Evolutionary conservation across 2,329 filamentous ascomycete genomes (phyloP), one percentile per base, ranked within the genome.

Genomic region (Lachnellula occidentalis): DNA sequence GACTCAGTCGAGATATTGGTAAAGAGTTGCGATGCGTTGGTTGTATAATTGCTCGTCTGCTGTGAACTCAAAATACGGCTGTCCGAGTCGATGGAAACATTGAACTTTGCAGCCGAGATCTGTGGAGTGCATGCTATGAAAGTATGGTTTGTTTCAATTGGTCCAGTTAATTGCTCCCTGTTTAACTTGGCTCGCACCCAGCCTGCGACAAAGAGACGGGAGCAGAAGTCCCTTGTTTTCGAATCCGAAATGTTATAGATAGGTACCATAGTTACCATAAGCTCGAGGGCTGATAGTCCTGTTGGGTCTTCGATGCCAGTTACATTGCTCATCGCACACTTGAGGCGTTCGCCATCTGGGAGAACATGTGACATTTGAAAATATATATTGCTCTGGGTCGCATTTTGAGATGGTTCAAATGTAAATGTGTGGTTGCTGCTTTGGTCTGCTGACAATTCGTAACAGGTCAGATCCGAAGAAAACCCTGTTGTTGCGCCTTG

Each of bases 61-160:
- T 48, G 53, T 31, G 60, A 58, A 3, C 34, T n/a, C 8, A 67
- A 21, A 34, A 75, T 55, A 6, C 62, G 64, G 1, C 72, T 72
- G 2, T 43, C 51, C 2, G 34, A 15, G 49, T 72, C 67, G 1
- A 75, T 69, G 0, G 55, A 56, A 11, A 76, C 62, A 0, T 69
- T 65, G 11, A 71, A 74, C 1, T 50, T 55, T 63, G 45, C 76
- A 78, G 4, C 65, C 58, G 1, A 76, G 58, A 22, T 73, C 59
- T 5, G 56, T 60, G 21, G 19, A 15, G 36, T 17, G 14, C 36
- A 48, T 31, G 49, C 54, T 12, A 51, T 37, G 5, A 17, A 21
- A 31, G 27, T 31, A 31, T 12, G 27, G 3, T 34, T 36, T 51
- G 19, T 14, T 46, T 5, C 8, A n/a, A 22, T 21, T 5, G 17